phyloP scores from a whole-genome alignment of 495 filamentous ascomycete species.

The Parmelia sp. region DNA sequence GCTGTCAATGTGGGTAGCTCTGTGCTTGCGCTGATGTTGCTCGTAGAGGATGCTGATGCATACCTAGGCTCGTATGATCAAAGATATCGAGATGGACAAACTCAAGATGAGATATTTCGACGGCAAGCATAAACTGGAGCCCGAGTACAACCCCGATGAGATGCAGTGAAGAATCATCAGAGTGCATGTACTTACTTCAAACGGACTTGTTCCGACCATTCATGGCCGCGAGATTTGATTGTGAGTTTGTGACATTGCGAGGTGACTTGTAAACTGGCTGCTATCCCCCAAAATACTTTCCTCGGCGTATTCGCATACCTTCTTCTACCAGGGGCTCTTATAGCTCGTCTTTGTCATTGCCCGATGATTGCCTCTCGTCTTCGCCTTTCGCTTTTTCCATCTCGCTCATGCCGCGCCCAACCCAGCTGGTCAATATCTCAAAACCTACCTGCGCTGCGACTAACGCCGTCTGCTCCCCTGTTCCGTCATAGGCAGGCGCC shows the following conservation, averaged over 20 bases:
- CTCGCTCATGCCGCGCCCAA: conserved; percentile 46
- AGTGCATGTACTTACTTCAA: too few relatives aligned
- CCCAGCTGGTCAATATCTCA: conserved; percentile 76
- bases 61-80: conserved; percentile 31
- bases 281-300: too few relatives aligned
- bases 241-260: too few relatives aligned
- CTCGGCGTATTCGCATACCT: too few relatives aligned
- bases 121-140: conserved; percentile 28
- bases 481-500: conserved; percentile 76
- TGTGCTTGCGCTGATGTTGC: too few relatives aligned
- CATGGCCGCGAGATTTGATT: too few relatives aligned
- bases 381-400: conserved; percentile 31
- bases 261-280: too few relatives aligned
- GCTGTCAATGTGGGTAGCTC: too few relatives aligned
- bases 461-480: conserved; percentile 75
- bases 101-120: conserved; percentile 30
- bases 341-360: conserved; percentile 7
- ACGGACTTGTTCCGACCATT: too few relatives aligned
- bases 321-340: too few relatives aligned
- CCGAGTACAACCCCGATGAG: conserved; percentile 21
- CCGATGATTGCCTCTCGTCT: conserved; percentile 1
- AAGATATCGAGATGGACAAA: conserved; percentile 30
- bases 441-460: conserved; percentile 77
- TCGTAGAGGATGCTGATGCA: not conserved
- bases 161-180: not conserved